Evolutionary conservation across 129 eudicot genomes (phyloP).

Genomic region (sunflower (Helianthus annuus)): HanXRQr2.0-SUNRISE NC_035447.2:30484037-30484536

Average conservation of each 20-base stretch:
- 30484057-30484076: not conserved
- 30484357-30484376: not conserved
- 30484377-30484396: not conserved
- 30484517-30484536: not conserved
- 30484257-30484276: too few species aligned
- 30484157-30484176: too few species aligned
- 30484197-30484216: too few species aligned
- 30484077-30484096: not conserved
- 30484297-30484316: not conserved
- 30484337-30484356: not conserved
- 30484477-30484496: not conserved
- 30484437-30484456: not conserved
- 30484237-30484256: too few species aligned
- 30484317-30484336: not conserved
- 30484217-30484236: too few species aligned
- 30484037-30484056: not conserved
- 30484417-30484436: not conserved
- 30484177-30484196: too few species aligned
- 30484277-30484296: too few species aligned
- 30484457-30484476: not conserved
- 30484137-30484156: too few species aligned
- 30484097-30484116: too few species aligned
- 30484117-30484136: too few species aligned
- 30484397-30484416: not conserved
- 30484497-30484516: not conserved